Percentiles rank a stretch among this genome's conserved stretches.
Evolutionary conservation across 495 filamentous ascomycete genomes (phyloP).

Genomic region (Hypoxylon subgilvum): DNA sequence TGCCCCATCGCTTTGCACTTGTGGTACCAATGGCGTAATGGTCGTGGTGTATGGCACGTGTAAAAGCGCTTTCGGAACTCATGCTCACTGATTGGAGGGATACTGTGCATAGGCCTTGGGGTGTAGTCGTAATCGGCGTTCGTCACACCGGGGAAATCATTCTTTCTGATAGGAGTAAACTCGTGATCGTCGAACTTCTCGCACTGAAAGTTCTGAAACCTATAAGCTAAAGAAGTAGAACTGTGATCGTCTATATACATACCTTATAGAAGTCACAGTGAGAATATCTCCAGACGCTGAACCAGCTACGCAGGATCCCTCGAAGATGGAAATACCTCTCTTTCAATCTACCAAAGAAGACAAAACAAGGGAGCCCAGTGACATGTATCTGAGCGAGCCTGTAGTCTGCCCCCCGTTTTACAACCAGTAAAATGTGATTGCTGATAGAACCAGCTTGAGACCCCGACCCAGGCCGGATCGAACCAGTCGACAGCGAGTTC

Average conservation of each 20-base stretch:
- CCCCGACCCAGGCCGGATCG: not conserved
- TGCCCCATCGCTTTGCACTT: not conserved
- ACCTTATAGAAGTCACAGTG: constrained; percentile 15
- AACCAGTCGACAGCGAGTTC: not conserved
- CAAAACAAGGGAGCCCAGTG: not conserved
- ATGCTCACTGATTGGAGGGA: not conserved
- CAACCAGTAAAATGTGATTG: not conserved
- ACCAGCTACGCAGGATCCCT: not conserved
- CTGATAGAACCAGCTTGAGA: not conserved
- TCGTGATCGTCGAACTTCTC: constrained; percentile 2
- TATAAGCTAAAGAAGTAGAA: not conserved
- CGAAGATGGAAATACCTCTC: not conserved
- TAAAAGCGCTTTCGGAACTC: constrained; percentile 2
- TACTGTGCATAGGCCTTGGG: not conserved
- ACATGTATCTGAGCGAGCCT: not conserved
- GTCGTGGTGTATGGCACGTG: not conserved
- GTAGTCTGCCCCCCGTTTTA: not conserved
- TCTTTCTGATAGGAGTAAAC: not conserved
- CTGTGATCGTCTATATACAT: not conserved
- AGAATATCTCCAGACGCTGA: constrained; percentile 9
- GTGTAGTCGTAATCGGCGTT: not conserved
- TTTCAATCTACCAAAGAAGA: not conserved
- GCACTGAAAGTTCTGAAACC: not conserved
- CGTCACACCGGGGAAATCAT: not conserved
- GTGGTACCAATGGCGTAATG: not conserved